A percentile compares a stretch with the other conserved stretches of the same genome.
phyloP scores from a whole-genome alignment of 371 early-diverging fungal species.

The Haplosporangium sp. region DNA sequence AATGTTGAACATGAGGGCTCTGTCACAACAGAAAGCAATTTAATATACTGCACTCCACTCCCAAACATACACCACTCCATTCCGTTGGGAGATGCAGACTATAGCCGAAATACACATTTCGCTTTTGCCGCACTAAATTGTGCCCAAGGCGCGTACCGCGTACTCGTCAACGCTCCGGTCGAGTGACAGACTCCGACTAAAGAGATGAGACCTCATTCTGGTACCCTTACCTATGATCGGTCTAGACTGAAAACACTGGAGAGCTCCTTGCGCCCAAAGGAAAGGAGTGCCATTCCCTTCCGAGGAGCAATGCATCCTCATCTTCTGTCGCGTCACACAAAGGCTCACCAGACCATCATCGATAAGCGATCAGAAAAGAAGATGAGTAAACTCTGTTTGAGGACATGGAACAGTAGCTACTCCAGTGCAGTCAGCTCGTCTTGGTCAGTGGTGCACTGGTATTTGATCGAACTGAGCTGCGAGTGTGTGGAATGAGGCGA shows the following conservation, averaged over 20 bases:
- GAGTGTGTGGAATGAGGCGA: too few relatives aligned
- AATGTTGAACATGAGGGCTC: too few relatives aligned
- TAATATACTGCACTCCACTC: not conserved
- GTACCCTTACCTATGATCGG: too few relatives aligned
- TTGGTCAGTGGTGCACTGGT: too few relatives aligned
- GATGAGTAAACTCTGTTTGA: not conserved
- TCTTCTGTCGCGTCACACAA: conserved; percentile 8
- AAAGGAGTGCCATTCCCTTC: too few relatives aligned
- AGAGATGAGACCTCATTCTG: not conserved
- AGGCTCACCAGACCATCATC: conserved; percentile 3
- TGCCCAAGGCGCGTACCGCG: not conserved
- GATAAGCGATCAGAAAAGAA: conserved; percentile 18
- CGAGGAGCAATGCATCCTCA: too few relatives aligned
- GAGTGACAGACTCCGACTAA: not conserved
- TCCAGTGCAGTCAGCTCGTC: not conserved
- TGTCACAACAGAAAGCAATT: too few relatives aligned
- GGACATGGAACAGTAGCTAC: too few relatives aligned
- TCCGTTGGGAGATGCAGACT: not conserved
- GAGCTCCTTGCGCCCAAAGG: too few relatives aligned
- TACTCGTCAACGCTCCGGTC: not conserved
- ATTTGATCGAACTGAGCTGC: too few relatives aligned
- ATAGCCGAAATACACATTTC: not conserved
- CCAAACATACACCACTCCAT: not conserved
- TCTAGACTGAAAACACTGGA: too few relatives aligned
- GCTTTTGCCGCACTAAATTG: not conserved